Percentiles rank a stretch among this genome's conserved stretches.
These are phyloP conservation scores for Brasilioporus rufonigricans DNA, from an alignment of 768 basidiomycete genomes.

Conservation along the genomic window DNA sequence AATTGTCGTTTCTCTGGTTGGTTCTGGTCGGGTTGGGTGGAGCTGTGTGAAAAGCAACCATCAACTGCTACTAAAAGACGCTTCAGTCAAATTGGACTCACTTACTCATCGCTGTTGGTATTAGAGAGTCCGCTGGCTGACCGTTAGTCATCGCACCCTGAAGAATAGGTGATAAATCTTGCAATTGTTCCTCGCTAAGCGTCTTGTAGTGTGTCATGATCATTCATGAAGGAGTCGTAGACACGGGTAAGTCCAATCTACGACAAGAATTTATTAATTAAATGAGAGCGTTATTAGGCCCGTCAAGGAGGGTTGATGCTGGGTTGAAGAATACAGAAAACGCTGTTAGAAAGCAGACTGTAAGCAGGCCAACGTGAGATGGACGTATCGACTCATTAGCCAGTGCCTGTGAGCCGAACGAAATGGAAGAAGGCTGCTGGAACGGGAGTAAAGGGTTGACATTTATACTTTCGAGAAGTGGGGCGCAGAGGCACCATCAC, in stretches of 20 bases:
- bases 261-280: background rate
- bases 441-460: background rate
- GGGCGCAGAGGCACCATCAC: background rate
- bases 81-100: background rate
- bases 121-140: background rate
- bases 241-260: background rate
- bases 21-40: background rate
- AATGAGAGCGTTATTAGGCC: slow-evolving; percentile 9
- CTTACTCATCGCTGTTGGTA: background rate
- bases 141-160: background rate
- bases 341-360: slow-evolving; percentile 3
- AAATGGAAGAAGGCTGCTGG: slow-evolving; percentile 12
- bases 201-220: background rate
- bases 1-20: background rate
- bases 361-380: background rate
- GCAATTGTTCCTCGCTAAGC: background rate
- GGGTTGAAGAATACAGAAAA: slow-evolving; percentile 13
- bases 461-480: background rate
- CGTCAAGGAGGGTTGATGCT: slow-evolving; percentile 11
- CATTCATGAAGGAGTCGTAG: background rate
- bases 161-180: background rate
- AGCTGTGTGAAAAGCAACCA: background rate
- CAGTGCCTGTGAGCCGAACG: slow-evolving; percentile 21
- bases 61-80: background rate
- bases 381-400: slow-evolving; percentile 14